phyloP scores from a whole-genome alignment of 164 flowering plant species.

The Litsea cubeba region DNA sequence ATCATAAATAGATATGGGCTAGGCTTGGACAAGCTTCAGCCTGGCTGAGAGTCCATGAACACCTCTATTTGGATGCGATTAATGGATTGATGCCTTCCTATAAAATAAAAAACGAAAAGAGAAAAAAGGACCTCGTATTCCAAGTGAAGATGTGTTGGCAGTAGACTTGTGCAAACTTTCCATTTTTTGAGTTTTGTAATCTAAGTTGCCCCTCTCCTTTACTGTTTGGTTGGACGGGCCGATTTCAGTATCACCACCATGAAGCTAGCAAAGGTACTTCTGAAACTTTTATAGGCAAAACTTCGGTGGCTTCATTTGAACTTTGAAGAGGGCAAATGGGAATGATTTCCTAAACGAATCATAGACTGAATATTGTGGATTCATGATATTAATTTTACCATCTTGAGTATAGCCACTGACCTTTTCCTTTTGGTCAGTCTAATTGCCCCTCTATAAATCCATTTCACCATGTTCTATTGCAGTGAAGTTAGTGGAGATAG shows the following conservation, averaged over 20 bases:
- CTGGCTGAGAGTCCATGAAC: no score
- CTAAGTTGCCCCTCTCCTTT: neutral
- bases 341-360: no score
- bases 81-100: neutral
- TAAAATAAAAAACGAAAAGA: no score
- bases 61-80: neutral
- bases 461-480: conserved; percentile 16
- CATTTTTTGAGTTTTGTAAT: neutral
- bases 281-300: no score
- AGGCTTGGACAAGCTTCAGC: no score
- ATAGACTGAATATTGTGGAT: neutral
- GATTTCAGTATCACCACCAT: no score
- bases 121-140: no score
- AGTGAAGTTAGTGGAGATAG: conserved; percentile 99
- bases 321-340: no score
- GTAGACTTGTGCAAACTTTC: no score
- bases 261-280: no score
- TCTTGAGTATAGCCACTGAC: neutral
- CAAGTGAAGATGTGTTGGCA: neutral
- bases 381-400: neutral
- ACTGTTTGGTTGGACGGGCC: neutral
- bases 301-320: no score
- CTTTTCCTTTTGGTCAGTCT: neutral
- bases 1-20: no score
- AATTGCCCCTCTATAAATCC: neutral